Percentiles rank a stretch among this genome's conserved stretches.
phyloP scores from a whole-genome alignment of 2,329 filamentous ascomycete species.

The Biscogniauxia mediterranea region DNA sequence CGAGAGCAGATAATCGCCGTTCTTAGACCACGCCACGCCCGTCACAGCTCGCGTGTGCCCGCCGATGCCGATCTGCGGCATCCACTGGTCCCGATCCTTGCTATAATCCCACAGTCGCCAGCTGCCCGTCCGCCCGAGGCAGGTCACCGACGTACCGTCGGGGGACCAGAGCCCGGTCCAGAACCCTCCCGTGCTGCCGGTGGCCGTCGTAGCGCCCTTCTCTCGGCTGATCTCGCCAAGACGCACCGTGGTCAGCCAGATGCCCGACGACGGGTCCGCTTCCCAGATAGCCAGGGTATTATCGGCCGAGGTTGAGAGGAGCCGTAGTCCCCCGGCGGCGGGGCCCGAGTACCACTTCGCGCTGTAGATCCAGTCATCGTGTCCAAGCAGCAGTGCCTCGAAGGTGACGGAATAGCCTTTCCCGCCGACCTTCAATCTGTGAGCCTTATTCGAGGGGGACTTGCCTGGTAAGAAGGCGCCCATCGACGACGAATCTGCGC shows the following conservation, averaged over 20 bases:
- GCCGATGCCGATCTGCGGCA: constrained; percentile 71
- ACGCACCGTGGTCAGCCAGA: constrained; percentile 84
- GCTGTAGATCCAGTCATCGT: constrained; percentile 98
- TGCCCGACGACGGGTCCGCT: constrained; percentile 75
- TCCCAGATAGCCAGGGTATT: constrained; percentile 95
- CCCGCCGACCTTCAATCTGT: constrained; percentile 63
- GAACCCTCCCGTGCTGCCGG: constrained; percentile 91
- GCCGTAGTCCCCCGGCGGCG: constrained; percentile 56
- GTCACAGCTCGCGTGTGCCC: constrained; percentile 83
- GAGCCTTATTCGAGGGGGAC: constrained; percentile 84
- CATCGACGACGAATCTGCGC: constrained; percentile 53
- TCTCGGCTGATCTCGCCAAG: constrained; percentile 92
- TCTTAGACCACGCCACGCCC: constrained; percentile 78
- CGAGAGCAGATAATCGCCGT: constrained; percentile 81
- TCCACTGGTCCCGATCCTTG: constrained; percentile 64
- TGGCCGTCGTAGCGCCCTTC: constrained; percentile 94
- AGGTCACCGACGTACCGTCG: constrained; percentile 69
- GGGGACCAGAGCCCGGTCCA: constrained; percentile 95
- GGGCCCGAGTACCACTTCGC: constrained; percentile 65
- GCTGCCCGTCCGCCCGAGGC: constrained; percentile 85
- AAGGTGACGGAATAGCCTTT: constrained; percentile 81
- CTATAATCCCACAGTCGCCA: constrained; percentile 84
- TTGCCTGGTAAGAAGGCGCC: constrained; percentile 63
- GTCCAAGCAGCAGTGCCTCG: constrained; percentile 87
- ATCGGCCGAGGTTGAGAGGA: constrained; percentile 89